Conservation (phyloP, 2,329 filamentous ascomycete genomes). For the Metarhizium album region DNA sequence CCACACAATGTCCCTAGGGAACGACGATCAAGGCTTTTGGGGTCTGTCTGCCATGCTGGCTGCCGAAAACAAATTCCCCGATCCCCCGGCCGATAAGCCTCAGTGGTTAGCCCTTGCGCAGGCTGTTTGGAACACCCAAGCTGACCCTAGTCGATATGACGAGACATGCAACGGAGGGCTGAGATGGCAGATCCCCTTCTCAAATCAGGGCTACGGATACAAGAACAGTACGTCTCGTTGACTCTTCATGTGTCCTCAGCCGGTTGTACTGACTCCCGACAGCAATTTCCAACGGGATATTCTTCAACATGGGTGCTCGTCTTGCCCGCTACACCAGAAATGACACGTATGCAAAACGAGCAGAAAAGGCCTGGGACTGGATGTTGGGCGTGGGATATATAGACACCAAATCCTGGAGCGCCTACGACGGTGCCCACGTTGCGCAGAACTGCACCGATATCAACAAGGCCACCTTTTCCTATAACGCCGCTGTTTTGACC, state of each 20-base stretch:
- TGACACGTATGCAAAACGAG: slow-evolving; percentile 51
- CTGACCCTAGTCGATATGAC: slow-evolving; percentile 50
- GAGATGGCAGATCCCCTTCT: slow-evolving; percentile 67
- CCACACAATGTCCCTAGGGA: slow-evolving; percentile 49
- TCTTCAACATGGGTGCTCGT: slow-evolving; percentile 56
- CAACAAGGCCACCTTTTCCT: slow-evolving; percentile 55
- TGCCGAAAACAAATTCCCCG: slow-evolving; percentile 52
- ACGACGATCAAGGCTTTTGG: slow-evolving; percentile 65
- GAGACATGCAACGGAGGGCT: slow-evolving; percentile 56
- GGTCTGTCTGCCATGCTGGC: slow-evolving; percentile 57
- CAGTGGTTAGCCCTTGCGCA: slow-evolving; percentile 57
- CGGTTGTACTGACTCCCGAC: slow-evolving; percentile 1
- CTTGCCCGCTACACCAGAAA: slow-evolving; percentile 62
- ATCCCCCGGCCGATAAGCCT: slow-evolving; percentile 41
- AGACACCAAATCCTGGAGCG: slow-evolving; percentile 45
- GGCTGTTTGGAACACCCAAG: slow-evolving; percentile 56
- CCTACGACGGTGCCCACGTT: slow-evolving; percentile 54
- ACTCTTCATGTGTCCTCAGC: background rate
- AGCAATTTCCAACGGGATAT: slow-evolving; percentile 51
- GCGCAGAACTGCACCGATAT: slow-evolving; percentile 48
- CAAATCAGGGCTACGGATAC: slow-evolving; percentile 68
- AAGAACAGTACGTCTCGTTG: slow-evolving; percentile 44
- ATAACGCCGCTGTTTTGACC: slow-evolving; percentile 52
- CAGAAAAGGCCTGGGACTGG: slow-evolving; percentile 54
- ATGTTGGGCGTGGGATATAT: slow-evolving; percentile 44